A percentile compares a stretch with the other conserved stretches of the same genome.
These are phyloP conservation scores for Suhomyces coccinellae DNA, from an alignment of 1,139 yeast genomes.

Conservation along the genomic window DNA sequence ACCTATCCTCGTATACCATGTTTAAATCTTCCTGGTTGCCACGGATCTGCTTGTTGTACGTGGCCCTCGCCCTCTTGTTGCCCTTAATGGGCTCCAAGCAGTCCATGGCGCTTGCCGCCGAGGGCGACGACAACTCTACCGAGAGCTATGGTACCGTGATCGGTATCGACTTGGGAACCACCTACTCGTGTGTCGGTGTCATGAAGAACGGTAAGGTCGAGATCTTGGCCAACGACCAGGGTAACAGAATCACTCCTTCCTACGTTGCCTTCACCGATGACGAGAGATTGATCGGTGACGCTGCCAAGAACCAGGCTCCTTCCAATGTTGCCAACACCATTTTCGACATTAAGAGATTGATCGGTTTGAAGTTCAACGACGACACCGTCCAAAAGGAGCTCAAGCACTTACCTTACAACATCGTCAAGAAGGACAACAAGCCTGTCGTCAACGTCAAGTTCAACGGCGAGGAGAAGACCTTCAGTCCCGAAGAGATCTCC, in stretches of 20 bases:
- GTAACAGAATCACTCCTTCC: constrained; percentile 92
- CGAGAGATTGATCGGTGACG: constrained; percentile 90
- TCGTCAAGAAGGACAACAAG: constrained; percentile 69
- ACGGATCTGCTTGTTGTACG: constrained; percentile 20
- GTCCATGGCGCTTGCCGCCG: constrained; percentile 30
- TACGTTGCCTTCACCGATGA: constrained; percentile 84
- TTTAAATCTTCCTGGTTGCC: constrained; percentile 21
- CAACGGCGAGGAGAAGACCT: constrained; percentile 59
- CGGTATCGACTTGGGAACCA: constrained; percentile 87
- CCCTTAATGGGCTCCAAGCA: constrained; percentile 19
- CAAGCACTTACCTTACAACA: constrained; percentile 76
- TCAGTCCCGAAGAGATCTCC: constrained; percentile 88
- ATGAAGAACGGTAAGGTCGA: constrained; percentile 92
- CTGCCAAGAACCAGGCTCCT: constrained; percentile 92
- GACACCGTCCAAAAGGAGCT: constrained; percentile 78
- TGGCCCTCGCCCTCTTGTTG: constrained; percentile 20
- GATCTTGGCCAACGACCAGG: constrained; percentile 92
- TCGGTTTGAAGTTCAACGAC: constrained; percentile 77
- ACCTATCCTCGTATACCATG: constrained; percentile 6
- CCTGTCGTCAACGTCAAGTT: constrained; percentile 76
- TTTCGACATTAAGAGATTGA: constrained; percentile 83
- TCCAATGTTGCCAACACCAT: constrained; percentile 77
- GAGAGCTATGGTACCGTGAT: constrained; percentile 76
- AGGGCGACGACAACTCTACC: constrained; percentile 39
- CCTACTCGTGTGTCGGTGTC: constrained; percentile 90